Evolutionary conservation across 805 yeast genomes (phyloP).

Genomic region (Maudiozyma bulderi): DNA sequence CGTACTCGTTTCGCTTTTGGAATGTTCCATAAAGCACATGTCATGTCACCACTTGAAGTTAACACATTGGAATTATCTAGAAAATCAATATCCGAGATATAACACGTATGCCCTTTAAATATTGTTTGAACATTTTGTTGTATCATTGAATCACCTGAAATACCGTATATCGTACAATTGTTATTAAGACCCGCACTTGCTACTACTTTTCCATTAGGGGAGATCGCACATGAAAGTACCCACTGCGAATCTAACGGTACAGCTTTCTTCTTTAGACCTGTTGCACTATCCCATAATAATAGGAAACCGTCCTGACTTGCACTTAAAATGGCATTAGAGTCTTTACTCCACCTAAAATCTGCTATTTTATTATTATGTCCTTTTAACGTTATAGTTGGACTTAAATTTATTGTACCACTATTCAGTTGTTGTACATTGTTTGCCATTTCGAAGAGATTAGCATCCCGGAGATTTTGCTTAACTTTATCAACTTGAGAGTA

Average conservation of each 20-base stretch:
- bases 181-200: constrained; percentile 84
- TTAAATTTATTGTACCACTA: constrained; percentile 24
- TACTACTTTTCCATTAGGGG: constrained; percentile 54
- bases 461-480: constrained; percentile 36
- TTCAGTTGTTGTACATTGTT: constrained; percentile 14
- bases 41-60: constrained; percentile 77
- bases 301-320: constrained; percentile 84
- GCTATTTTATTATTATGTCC: constrained; percentile 67
- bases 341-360: constrained; percentile 57
- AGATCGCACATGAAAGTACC: constrained; percentile 66
- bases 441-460: constrained; percentile 35
- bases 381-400: constrained; percentile 31
- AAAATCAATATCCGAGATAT: constrained; percentile 67
- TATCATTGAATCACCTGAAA: constrained; percentile 28
- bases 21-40: constrained; percentile 74
- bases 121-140: constrained; percentile 40
- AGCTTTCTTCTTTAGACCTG: constrained; percentile 63
- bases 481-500: constrained; percentile 41
- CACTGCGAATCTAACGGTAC: constrained; percentile 67
- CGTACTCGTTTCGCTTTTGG: constrained; percentile 43
- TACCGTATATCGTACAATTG: constrained; percentile 58
- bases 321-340: constrained; percentile 51
- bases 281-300: constrained; percentile 71
- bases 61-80: constrained; percentile 45
- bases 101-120: constrained; percentile 75